Conservation (phyloP, 2,329 filamentous ascomycete genomes). For the Ophiostoma montium region DNA sequence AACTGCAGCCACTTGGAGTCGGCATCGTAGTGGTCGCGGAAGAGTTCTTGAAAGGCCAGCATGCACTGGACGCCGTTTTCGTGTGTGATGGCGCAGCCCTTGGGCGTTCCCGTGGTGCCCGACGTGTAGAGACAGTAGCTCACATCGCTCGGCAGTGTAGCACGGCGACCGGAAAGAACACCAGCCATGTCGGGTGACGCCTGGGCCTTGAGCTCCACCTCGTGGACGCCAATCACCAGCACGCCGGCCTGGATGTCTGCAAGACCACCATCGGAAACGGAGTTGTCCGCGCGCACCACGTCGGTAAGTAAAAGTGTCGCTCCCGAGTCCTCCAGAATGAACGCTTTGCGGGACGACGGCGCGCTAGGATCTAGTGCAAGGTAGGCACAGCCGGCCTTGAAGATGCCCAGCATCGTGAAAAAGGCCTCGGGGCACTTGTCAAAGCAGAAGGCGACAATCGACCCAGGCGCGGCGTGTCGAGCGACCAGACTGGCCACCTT, state of each 20-base stretch:
- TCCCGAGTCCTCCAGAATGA: slow-evolving; percentile 62
- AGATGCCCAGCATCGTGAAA: slow-evolving; percentile 64
- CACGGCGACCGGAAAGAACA: background rate
- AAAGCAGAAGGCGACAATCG: slow-evolving; percentile 63
- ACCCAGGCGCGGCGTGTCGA: slow-evolving; percentile 35
- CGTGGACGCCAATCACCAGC: slow-evolving; percentile 21
- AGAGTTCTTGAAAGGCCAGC: slow-evolving; percentile 70
- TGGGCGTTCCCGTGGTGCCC: slow-evolving; percentile 74
- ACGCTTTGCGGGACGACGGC: slow-evolving; percentile 57
- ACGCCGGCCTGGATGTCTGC: slow-evolving; percentile 22
- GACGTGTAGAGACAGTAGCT: slow-evolving; percentile 83
- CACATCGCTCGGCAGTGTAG: slow-evolving; percentile 33
- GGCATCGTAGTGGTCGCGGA: slow-evolving; percentile 57
- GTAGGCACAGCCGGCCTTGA: slow-evolving; percentile 72
- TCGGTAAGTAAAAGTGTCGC: slow-evolving; percentile 50
- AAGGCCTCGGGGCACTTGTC: slow-evolving; percentile 77
- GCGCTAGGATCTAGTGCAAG: slow-evolving; percentile 66
- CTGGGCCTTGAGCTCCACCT: slow-evolving; percentile 17
- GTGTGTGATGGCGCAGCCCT: slow-evolving; percentile 79
- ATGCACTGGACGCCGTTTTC: slow-evolving; percentile 82
- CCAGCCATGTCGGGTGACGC: background rate
- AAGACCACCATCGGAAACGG: background rate
- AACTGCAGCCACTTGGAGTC: slow-evolving; percentile 69
- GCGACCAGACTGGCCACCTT: slow-evolving; percentile 53
- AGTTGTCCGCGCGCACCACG: slow-evolving; percentile 4